Conservation (phyloP, 176 grass and related monocot species). For the Raddia distichophylla region DNA sequence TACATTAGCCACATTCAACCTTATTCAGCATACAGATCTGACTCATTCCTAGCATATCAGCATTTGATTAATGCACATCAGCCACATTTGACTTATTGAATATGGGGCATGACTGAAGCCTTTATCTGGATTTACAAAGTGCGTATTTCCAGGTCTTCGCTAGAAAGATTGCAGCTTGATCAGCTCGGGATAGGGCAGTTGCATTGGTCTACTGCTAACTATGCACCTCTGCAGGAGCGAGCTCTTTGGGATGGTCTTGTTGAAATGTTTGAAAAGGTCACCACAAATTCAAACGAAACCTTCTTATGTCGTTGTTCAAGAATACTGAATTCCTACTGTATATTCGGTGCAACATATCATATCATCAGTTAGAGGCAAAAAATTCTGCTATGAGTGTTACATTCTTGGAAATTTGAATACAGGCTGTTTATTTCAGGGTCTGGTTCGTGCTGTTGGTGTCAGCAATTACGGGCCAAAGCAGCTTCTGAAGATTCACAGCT, state of each 20-base stretch:
- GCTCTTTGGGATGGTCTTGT: slow-evolving; percentile 88
- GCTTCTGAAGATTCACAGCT: slow-evolving; percentile 80
- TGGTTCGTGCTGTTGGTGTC: slow-evolving; percentile 85
- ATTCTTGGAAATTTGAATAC: slow-evolving; percentile 16
- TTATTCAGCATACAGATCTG: background rate
- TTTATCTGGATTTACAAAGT: background rate
- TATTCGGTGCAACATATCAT: slow-evolving; percentile 16
- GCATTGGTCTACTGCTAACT: slow-evolving; percentile 98
- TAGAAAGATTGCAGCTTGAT: slow-evolving; percentile 81
- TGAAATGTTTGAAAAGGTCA: slow-evolving; percentile 96
- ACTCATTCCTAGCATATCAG: background rate
- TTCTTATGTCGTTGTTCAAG: slow-evolving; percentile 5
- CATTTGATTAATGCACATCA: background rate
- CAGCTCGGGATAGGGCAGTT: slow-evolving; percentile 84
- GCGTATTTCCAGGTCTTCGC: slow-evolving; percentile 64
- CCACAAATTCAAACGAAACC: slow-evolving; percentile 37
- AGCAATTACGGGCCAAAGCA: slow-evolving; percentile 96
- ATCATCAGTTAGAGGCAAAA: slow-evolving; percentile 10
- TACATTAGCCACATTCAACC: background rate
- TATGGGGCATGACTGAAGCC: background rate
- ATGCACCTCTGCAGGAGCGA: slow-evolving; percentile 87
- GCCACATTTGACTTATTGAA: too few relatives aligned
- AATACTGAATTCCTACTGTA: slow-evolving; percentile 6
- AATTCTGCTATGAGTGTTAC: background rate
- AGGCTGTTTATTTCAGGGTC: slow-evolving; percentile 53